Conservation (phyloP, 257 asterid species). For the Nemophila menziesii region DNA sequence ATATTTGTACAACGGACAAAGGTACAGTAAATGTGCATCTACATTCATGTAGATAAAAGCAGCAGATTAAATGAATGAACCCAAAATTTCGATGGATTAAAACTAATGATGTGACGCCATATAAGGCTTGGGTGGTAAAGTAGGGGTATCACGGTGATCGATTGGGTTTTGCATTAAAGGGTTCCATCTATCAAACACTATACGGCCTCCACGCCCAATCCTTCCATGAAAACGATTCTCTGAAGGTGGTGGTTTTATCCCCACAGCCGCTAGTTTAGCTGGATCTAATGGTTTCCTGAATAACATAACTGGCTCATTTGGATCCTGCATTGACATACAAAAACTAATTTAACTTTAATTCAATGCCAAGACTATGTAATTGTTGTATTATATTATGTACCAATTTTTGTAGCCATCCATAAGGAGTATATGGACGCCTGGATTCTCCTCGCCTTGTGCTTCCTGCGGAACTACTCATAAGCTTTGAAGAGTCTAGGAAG, state of each 20-base stretch:
- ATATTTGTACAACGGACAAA: conserved; percentile 4
- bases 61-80: neutral
- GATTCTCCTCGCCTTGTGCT: conserved; percentile 41
- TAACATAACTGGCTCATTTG: conserved; percentile 56
- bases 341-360: neutral
- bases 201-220: conserved; percentile 90
- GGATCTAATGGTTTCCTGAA: conserved; percentile 83
- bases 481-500: conserved; percentile 45
- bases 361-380: neutral
- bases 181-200: conserved; percentile 80
- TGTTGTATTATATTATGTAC: conserved; percentile 14
- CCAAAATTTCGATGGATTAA: neutral
- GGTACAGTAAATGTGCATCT: neutral
- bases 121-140: conserved; percentile 53
- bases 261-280: conserved; percentile 74
- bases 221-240: conserved; percentile 50
- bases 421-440: conserved; percentile 46
- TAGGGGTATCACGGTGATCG: conserved; percentile 41
- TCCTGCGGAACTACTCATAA: conserved; percentile 41
- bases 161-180: conserved; percentile 59
- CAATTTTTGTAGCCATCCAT: conserved; percentile 76
- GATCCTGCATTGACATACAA: conserved; percentile 52
- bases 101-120: conserved; percentile 34
- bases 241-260: conserved; percentile 65
- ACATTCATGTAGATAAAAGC: neutral